Evolutionary conservation across 768 basidiomycete species (phyloP).

Genomic region (Hypholoma sublateritium): DNA sequence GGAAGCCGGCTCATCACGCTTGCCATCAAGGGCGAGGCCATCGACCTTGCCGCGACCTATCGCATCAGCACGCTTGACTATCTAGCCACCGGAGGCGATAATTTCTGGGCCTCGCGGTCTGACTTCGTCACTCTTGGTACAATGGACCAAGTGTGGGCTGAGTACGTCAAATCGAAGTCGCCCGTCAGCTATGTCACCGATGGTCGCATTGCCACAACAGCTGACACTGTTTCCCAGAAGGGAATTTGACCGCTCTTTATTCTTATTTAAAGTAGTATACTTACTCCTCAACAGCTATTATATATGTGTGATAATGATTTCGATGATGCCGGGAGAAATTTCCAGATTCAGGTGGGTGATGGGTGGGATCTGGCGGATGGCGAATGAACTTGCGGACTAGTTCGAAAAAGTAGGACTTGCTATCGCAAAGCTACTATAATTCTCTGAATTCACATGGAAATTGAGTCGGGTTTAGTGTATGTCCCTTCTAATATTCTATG

Average conservation of each 20-base stretch:
- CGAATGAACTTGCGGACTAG: too few species aligned
- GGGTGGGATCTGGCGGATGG: too few species aligned
- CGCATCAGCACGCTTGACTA: slow-evolving; percentile 32
- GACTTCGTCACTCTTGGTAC: slow-evolving; percentile 30
- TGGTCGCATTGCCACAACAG: slow-evolving; percentile 21
- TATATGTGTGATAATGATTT: too few species aligned
- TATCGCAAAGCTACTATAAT: too few species aligned
- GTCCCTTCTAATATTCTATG: too few species aligned
- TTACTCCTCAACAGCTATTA: too few species aligned
- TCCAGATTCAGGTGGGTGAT: too few species aligned
- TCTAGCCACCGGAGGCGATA: slow-evolving; percentile 35
- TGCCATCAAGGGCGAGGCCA: slow-evolving; percentile 24
- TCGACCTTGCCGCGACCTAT: slow-evolving; percentile 26
- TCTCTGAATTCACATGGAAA: too few species aligned
- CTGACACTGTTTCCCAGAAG: slow-evolving; percentile 20
- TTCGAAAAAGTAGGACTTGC: too few species aligned
- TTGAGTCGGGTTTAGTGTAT: too few species aligned
- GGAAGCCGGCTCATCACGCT: slow-evolving; percentile 31
- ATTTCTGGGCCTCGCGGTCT: slow-evolving; percentile 28
- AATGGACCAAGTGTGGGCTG: slow-evolving; percentile 31
- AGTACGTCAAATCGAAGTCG: slow-evolving; percentile 26
- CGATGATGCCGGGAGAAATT: too few species aligned
- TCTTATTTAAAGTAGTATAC: too few species aligned
- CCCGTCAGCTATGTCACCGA: slow-evolving; percentile 24
- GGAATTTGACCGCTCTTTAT: slow-evolving; percentile 6